Evolutionary conservation across 2,329 filamentous ascomycete species (phyloP), one percentile per base, ranked within the genome.

Genomic region (Pseudocercospora vitis): DNA sequence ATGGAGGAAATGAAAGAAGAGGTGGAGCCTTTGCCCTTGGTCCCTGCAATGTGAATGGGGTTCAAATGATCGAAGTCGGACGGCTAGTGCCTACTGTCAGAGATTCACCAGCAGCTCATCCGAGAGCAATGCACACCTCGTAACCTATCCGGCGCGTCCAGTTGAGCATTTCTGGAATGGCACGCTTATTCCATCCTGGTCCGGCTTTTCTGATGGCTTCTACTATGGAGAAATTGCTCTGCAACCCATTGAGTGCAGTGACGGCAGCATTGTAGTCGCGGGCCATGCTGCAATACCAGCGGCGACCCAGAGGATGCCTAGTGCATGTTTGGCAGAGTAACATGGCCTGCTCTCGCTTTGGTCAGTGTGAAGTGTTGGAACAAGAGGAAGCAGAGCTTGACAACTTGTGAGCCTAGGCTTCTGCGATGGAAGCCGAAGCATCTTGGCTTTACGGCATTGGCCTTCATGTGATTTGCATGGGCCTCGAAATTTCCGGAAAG

Each of bases 11-110:
- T 81, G 69, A 91, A 92, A 7, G 91, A 87, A 60, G 88, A 89
- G 0, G 90, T 91, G 2, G 89, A 94, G 33, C 91, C 91, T 71
- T 96, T 97, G 56, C 92, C 92, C 71, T 96, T 97, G 3, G 91
- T 96, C 9, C 92, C 92, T 1, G 92, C 89, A 40, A 97, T 84
- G 69, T 97, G 92, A 56, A 97, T 83, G 61, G 79, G 74, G 55
- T 81, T 85, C 57, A 87, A 66, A 7, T 68, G 72, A 58, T 84
- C 75, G 62, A 87, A 78, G 55, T 85, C 82, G 11, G 80, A 78
- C 14, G 84, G 82, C 82, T 86, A 44, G n/a, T 31, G 26, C 37
- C 28, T 33, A 37, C 39, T 33, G 56, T 56, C 53, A 56, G 50
- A 53, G 35, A 14, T n/a, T n/a, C n/a, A 48, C 35, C 18, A 33